phyloP scores from a whole-genome alignment of 2,329 filamentous ascomycete species.

The Gaeumannomyces tritici region DNA sequence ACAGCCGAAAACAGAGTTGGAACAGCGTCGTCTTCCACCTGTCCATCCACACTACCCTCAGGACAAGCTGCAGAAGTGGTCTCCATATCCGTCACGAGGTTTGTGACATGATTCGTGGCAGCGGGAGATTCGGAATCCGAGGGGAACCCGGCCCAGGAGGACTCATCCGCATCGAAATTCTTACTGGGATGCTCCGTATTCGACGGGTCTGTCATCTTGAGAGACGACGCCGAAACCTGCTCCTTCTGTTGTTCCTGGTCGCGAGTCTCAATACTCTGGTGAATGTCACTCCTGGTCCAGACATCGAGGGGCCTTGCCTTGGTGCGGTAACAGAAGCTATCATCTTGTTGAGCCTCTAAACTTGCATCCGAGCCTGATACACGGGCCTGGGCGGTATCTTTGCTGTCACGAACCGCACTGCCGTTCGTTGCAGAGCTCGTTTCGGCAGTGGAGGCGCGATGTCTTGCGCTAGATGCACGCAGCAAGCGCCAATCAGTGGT shows the following conservation, averaged over 20 bases:
- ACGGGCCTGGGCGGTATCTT: background rate
- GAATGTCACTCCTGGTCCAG: background rate
- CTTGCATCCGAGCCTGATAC: background rate
- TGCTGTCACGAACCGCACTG: background rate
- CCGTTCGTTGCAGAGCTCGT: background rate
- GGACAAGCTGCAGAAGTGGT: background rate
- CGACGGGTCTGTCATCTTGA: background rate
- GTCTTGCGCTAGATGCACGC: background rate
- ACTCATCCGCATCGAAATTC: background rate
- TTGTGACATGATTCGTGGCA: background rate
- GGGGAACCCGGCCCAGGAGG: background rate
- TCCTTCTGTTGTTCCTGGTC: background rate
- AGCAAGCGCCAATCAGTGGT: background rate
- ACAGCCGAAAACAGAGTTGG: background rate
- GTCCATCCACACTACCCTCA: no score
- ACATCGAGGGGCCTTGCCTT: conserved; percentile 5
- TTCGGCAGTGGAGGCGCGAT: background rate
- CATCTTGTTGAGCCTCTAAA: conserved; percentile 21
- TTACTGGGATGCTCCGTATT: background rate
- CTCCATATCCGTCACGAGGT: background rate
- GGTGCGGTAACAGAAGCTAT: conserved; percentile 22
- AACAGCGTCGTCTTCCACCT: background rate
- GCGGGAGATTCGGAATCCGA: background rate
- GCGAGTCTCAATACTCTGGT: background rate
- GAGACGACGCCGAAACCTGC: background rate